phyloP scores from a whole-genome alignment of 805 yeast genomes.

The Wickerhamiella vanderwaltii region DNA sequence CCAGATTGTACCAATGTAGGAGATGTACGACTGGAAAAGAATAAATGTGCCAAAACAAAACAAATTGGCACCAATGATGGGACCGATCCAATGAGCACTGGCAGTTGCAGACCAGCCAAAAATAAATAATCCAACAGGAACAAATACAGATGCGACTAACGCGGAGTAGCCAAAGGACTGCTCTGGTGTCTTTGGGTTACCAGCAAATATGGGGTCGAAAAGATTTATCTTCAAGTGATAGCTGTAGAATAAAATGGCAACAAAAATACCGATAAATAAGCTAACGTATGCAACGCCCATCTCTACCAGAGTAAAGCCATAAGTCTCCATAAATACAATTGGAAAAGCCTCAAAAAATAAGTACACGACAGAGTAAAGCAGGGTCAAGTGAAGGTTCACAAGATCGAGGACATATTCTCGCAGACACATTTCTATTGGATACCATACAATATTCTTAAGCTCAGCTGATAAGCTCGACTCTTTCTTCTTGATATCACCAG shows the following conservation, averaged over 20 bases:
- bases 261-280: slow-evolving; percentile 33
- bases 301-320: slow-evolving; percentile 38
- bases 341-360: slow-evolving; percentile 54
- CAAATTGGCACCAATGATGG: slow-evolving; percentile 34
- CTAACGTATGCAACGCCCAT: slow-evolving; percentile 38
- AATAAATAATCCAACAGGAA: slow-evolving; percentile 45
- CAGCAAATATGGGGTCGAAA: not conserved
- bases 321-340: slow-evolving; percentile 35
- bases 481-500: slow-evolving; percentile 15
- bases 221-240: slow-evolving; percentile 6
- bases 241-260: slow-evolving; percentile 26
- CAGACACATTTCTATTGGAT: slow-evolving; percentile 37
- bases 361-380: slow-evolving; percentile 42
- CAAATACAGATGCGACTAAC: slow-evolving; percentile 33
- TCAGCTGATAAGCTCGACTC: not conserved
- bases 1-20: slow-evolving; percentile 25
- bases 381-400: slow-evolving; percentile 39
- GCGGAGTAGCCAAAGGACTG: slow-evolving; percentile 23
- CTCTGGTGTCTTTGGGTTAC: slow-evolving; percentile 12
- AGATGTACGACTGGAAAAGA: slow-evolving; percentile 41
- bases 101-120: slow-evolving; percentile 47
- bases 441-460: slow-evolving; percentile 17
- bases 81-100: slow-evolving; percentile 41
- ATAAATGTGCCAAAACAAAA: slow-evolving; percentile 33
- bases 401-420: slow-evolving; percentile 46